Evolutionary conservation across 768 basidiomycete genomes (phyloP).

Genomic region (Tremella yokohamensis): DNA sequence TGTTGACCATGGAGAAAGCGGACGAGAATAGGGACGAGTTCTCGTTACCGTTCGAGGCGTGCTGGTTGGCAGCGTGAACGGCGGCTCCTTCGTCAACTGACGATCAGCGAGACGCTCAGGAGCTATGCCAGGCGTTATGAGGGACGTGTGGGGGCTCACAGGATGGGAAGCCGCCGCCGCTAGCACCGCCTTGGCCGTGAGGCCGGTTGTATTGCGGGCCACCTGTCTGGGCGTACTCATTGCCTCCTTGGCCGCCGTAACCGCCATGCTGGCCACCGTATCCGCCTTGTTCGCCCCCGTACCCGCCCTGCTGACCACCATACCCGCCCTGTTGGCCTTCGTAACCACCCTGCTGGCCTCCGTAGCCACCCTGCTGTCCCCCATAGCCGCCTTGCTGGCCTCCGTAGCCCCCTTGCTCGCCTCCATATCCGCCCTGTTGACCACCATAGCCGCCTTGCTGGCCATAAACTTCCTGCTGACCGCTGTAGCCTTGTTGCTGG

Average conservation of each 20-base stretch:
- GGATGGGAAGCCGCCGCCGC: conserved; percentile 24
- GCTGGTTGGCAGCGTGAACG: conserved; percentile 57
- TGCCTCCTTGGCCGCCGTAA: neutral
- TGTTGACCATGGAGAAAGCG: conserved; percentile 54
- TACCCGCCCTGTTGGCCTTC: conserved; percentile 22
- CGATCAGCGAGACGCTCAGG: neutral
- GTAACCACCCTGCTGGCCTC: conserved; percentile 2
- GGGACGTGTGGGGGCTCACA: conserved; percentile 19
- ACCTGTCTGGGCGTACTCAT: conserved; percentile 18
- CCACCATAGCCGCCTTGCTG: conserved; percentile 8
- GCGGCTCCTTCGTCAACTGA: conserved; percentile 67
- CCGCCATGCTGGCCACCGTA: conserved; percentile 8
- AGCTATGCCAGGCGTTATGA: neutral
- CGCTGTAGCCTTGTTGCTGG: conserved; percentile 16
- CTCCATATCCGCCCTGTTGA: conserved; percentile 14
- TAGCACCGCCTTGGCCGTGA: conserved; percentile 32
- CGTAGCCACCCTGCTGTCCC: conserved; percentile 15
- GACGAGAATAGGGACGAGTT: conserved; percentile 58
- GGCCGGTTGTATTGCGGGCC: conserved; percentile 38
- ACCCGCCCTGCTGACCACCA: conserved; percentile 9
- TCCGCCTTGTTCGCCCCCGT: conserved; percentile 19
- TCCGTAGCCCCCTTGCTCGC: conserved; percentile 19
- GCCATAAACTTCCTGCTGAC: conserved; percentile 4
- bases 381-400: conserved; percentile 22
- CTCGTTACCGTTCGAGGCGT: conserved; percentile 58